Evolutionary conservation across 768 basidiomycete genomes (phyloP).

Genomic region (Pholiota microspora): DNA sequence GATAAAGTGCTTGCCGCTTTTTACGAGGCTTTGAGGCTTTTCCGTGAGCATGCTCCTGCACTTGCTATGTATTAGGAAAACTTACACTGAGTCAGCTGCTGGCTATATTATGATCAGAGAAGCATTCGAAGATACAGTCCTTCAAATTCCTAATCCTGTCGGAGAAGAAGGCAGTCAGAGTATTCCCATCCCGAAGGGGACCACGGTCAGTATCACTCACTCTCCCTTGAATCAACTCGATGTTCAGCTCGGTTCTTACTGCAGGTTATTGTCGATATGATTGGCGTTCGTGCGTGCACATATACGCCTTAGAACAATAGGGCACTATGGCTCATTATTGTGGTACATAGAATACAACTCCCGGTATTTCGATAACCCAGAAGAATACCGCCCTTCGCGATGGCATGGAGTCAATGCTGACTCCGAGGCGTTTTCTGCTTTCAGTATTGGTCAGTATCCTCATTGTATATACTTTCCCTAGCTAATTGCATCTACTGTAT

Average conservation of each 20-base stretch:
- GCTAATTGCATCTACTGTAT: background rate
- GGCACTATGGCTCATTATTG: no score
- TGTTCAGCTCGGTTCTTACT: background rate
- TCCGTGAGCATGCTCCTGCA: constrained; percentile 29
- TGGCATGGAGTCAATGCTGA: constrained; percentile 44
- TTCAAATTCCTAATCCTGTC: constrained; percentile 38
- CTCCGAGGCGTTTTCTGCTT: constrained; percentile 43
- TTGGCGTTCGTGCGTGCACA: constrained; percentile 44
- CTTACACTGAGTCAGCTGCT: constrained; percentile 27
- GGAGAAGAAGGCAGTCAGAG: constrained; percentile 36
- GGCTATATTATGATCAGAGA: constrained; percentile 39
- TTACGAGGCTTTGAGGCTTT: constrained; percentile 37
- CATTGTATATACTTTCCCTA: background rate
- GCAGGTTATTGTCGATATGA: constrained; percentile 44
- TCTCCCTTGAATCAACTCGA: background rate
- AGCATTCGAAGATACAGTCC: constrained; percentile 40
- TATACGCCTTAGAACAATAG: background rate
- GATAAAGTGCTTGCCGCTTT: constrained; percentile 38
- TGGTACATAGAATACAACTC: constrained; percentile 53
- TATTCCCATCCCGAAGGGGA: constrained; percentile 39
- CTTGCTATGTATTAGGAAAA: background rate
- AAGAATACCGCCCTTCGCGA: constrained; percentile 47
- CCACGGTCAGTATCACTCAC: constrained; percentile 23
- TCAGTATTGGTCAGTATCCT: constrained; percentile 38
- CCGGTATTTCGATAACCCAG: constrained; percentile 46